Evolutionary conservation across 2,329 filamentous ascomycete species (phyloP).

Genomic region (Fusarium subtropicale): DNA sequence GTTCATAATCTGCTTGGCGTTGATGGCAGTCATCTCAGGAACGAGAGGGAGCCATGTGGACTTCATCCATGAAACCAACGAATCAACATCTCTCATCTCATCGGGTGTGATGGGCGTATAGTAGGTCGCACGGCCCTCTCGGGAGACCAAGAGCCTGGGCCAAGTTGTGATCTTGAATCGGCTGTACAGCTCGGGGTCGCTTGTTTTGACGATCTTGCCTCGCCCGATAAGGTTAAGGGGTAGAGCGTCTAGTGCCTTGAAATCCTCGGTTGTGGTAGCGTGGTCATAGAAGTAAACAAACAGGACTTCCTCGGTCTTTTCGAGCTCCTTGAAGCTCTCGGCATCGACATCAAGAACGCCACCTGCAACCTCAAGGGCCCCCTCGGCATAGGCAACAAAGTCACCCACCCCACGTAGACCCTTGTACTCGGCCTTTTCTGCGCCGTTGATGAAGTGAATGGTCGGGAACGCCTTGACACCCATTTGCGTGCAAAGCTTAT

Average conservation of each 20-base stretch:
- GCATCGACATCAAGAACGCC: conserved; percentile 86
- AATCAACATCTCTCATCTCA: conserved; percentile 89
- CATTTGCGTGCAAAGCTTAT: conserved; percentile 91
- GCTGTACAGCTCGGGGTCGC: conserved; percentile 78
- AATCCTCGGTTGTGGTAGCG: conserved; percentile 92
- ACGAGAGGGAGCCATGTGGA: conserved; percentile 96
- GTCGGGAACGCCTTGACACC: conserved; percentile 85
- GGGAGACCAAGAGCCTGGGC: conserved; percentile 90
- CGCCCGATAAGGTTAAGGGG: conserved; percentile 90
- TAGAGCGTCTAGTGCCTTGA: conserved; percentile 85
- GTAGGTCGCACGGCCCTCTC: conserved; percentile 90
- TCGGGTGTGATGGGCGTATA: conserved; percentile 87
- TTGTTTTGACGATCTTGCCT: conserved; percentile 92
- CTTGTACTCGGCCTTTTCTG: conserved; percentile 91
- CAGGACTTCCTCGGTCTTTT: conserved; percentile 93
- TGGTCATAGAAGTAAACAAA: conserved; percentile 99
- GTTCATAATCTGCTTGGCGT: conserved; percentile 95
- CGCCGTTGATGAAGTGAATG: conserved; percentile 90
- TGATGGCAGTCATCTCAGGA: conserved; percentile 89
- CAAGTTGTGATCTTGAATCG: conserved; percentile 96
- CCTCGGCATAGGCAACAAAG: conserved; percentile 86
- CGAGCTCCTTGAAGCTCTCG: conserved; percentile 80
- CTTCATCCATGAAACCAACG: conserved; percentile 90
- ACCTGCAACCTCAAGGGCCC: conserved; percentile 80
- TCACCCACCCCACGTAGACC: conserved; percentile 93